Percentiles rank a stretch among this genome's conserved stretches.
These are phyloP conservation scores for Sarocladiaceae sp. DNA, from an alignment of 2,329 filamentous ascomycete genomes.

Conservation along the genomic window DNA sequence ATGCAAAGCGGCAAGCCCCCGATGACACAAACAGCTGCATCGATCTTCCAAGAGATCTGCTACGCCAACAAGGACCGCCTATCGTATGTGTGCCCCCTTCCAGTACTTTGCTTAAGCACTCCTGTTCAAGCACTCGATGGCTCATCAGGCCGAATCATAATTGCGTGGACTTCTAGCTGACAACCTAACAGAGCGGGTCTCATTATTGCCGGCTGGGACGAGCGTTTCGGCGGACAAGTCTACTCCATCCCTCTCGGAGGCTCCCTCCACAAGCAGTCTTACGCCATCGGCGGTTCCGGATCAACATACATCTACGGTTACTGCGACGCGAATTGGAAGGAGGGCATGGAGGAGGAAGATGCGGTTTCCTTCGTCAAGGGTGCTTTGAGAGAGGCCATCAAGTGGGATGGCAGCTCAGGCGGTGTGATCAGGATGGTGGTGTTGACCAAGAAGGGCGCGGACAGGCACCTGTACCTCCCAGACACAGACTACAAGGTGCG, in stretches of 20 bases:
- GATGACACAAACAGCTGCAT: constrained; percentile 90
- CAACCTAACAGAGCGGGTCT: constrained; percentile 71
- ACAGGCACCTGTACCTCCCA: constrained; percentile 92
- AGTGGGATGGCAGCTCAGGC: constrained; percentile 98
- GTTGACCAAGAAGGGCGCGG: constrained; percentile 81
- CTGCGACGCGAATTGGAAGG: constrained; percentile 93
- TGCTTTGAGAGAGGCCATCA: constrained; percentile 89
- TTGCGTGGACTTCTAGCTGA: constrained; percentile 15
- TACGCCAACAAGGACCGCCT: constrained; percentile 95
- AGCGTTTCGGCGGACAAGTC: constrained; percentile 90
- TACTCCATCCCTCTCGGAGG: constrained; percentile 96
- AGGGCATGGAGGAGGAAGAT: constrained; percentile 88
- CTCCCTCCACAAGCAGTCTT: constrained; percentile 94
- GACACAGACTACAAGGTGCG: constrained; percentile 79
- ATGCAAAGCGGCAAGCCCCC: constrained; percentile 86
- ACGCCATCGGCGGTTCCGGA: constrained; percentile 92
- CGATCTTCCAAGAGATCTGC: constrained; percentile 96
- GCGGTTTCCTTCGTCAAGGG: constrained; percentile 92
- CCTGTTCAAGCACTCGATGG: too few species aligned
- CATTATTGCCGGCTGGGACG: constrained; percentile 98
- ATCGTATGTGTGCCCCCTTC: constrained; percentile 55
- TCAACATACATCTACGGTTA: constrained; percentile 99
- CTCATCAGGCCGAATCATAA: not conserved
- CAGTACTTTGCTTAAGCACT: too few species aligned
- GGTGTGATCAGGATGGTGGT: constrained; percentile 98